Evolutionary conservation across 1,284 basidiomycete species (phyloP), one percentile per base, ranked within the genome.

Genomic region (Leccinum huronense): DNA sequence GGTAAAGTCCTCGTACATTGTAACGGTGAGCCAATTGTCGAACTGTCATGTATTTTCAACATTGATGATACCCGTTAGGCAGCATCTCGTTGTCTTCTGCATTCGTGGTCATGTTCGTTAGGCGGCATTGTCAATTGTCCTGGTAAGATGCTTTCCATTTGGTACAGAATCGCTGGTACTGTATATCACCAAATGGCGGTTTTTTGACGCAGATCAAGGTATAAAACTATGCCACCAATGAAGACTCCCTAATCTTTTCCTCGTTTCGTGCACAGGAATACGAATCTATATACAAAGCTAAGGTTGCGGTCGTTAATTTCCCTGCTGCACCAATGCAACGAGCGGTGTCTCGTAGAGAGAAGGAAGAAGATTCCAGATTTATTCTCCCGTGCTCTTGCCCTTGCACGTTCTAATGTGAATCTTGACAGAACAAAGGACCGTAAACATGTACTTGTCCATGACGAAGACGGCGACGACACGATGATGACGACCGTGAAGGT

Each of bases 21-120:
- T 75, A 95, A 95, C 68, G 94, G 94, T 91, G 68, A 66, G 84
- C 75, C 27, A 11, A 3, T 45, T 51, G 51, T 38, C 48, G 3
- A 36, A 56, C 13, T 13, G n/a, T 8, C 31, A 27, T 61, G 34
- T 30, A 51, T 58, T 36, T 9, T 59, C 19, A 30, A 48, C 48
- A 58, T 36, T 16, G 16, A 57, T 63, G 45, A 27, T 53, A n/a
- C 60, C 10, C 58, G 38, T 45, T 60, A 94, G 92, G 92, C 58
- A 94, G 94, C 2, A 96, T 95, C 71, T 90, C 90, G 61, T 82
- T 94, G 11, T 93, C 93, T 0, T 93, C 94, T 0, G 86, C 93
- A 0, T 94, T 96, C 63, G 92, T 95, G 36, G 90, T 95, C 62
- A 95, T 95, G 86, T 96, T 93, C 72, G 89, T 94, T 34, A 96